These are phyloP conservation scores for Fusarium bulbicola DNA, from an alignment of 2,329 filamentous ascomycete genomes.

Conservation along the genomic window DNA sequence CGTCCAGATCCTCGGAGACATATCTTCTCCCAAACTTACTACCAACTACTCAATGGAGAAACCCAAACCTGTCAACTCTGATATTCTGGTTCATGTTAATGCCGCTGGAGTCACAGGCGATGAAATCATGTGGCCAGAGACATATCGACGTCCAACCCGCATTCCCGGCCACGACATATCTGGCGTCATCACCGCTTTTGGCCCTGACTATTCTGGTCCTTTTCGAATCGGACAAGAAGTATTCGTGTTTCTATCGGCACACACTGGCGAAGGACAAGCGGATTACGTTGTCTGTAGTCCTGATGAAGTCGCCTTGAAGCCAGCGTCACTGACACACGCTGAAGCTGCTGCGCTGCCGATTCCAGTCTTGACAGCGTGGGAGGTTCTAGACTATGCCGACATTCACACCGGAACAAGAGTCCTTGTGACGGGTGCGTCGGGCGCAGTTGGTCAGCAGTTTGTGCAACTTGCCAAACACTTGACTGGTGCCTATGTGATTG, in stretches of 20 bases:
- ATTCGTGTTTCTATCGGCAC: not conserved
- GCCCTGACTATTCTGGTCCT: not conserved
- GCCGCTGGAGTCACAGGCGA: slow-evolving; percentile 49
- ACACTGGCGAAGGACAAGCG: not conserved
- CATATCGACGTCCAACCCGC: slow-evolving; percentile 41
- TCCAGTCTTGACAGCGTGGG: slow-evolving; percentile 16
- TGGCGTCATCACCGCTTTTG: slow-evolving; percentile 42
- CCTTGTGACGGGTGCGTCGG: slow-evolving; percentile 8
- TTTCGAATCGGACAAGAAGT: not conserved
- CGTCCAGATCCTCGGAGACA: slow-evolving; percentile 44
- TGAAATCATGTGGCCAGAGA: slow-evolving; percentile 47
- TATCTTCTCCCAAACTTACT: slow-evolving; percentile 24
- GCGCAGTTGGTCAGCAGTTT: slow-evolving; percentile 31
- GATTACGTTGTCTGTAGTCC: not conserved
- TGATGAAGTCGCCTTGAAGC: not conserved
- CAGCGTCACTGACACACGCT: not conserved
- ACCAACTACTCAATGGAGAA: slow-evolving; percentile 21
- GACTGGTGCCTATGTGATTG: slow-evolving; percentile 38
- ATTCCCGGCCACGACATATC: slow-evolving; percentile 51
- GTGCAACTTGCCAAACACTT: slow-evolving; percentile 43
- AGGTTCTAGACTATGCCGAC: not conserved
- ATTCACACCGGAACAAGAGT: not conserved
- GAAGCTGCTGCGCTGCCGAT: slow-evolving; percentile 16
- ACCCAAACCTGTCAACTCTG: slow-evolving; percentile 18
- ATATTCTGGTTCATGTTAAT: slow-evolving; percentile 45